phyloP scores from a whole-genome alignment of 495 filamentous ascomycete species.

The Aspergillus carlsbadensis region DNA sequence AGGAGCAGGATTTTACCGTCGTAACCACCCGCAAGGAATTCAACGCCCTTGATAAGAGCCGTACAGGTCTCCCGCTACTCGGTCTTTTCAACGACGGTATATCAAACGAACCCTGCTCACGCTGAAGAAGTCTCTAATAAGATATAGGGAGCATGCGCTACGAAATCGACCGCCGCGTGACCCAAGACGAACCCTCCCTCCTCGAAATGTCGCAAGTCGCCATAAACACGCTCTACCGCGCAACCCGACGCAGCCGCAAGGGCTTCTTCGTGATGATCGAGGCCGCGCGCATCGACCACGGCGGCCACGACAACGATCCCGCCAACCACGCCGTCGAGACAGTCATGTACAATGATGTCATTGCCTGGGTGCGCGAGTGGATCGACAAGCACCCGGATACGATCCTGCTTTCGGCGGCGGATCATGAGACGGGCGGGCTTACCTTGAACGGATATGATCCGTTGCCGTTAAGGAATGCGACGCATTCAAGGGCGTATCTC shows the following conservation, averaged over 20 bases:
- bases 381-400: slow-evolving; percentile 9
- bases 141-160: slow-evolving; percentile 4
- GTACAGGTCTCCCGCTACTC: neutral
- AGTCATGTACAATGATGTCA: slow-evolving; percentile 2
- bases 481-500: neutral
- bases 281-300: slow-evolving; percentile 8
- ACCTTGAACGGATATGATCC: slow-evolving; percentile 6
- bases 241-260: neutral
- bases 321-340: slow-evolving; percentile 8
- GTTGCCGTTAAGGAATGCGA: neutral
- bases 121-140: neutral
- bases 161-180: slow-evolving; percentile 5
- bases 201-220: slow-evolving; percentile 1
- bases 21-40: neutral
- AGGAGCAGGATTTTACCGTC: slow-evolving; percentile 5
- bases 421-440: slow-evolving; percentile 5
- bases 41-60: neutral
- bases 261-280: slow-evolving; percentile 11
- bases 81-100: slow-evolving; percentile 8
- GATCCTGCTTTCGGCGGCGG: slow-evolving; percentile 5
- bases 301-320: slow-evolving; percentile 4
- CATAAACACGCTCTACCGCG: neutral
- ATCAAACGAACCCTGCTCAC: neutral
- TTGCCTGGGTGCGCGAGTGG: slow-evolving; percentile 8
- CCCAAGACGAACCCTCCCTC: slow-evolving; percentile 5